Percentiles rank a stretch among this genome's conserved stretches.
Evolutionary conservation across 371 early-diverging fungal species (phyloP).

Genomic region (Syncephalis plumigaleata): DNA sequence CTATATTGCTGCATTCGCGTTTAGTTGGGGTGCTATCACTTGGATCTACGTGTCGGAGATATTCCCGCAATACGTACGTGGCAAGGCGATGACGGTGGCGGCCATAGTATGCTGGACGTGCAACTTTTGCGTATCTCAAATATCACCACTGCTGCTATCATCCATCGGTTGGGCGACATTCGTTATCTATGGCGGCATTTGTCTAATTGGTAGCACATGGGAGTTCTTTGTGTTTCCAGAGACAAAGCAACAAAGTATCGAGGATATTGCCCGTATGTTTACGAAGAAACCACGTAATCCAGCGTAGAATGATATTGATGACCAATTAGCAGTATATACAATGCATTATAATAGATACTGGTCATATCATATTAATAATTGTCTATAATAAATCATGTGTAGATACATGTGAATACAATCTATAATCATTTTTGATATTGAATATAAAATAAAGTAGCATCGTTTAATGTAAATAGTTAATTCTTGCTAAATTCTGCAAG

Average conservation of each 20-base stretch:
- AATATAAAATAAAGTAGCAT: no score
- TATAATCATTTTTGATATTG: no score
- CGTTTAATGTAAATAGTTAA: no score
- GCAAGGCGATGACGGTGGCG: slow-evolving; percentile 69
- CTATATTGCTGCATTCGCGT: slow-evolving; percentile 57
- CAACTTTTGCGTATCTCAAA: slow-evolving; percentile 46
- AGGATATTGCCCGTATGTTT: slow-evolving; percentile 55
- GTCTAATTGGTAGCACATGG: slow-evolving; percentile 34
- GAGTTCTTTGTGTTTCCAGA: slow-evolving; percentile 62
- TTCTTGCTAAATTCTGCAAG: no score
- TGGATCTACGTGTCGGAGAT: slow-evolving; percentile 91
- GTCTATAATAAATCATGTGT: no score
- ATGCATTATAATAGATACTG: no score
- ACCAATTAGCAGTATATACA: no score
- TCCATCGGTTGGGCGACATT: slow-evolving; percentile 15
- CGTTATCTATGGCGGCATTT: slow-evolving; percentile 40
- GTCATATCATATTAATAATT: no score
- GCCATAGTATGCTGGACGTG: slow-evolving; percentile 82
- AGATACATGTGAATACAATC: no score
- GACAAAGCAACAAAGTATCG: slow-evolving; percentile 59
- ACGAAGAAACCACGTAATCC: no score
- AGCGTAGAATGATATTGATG: no score
- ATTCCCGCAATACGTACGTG: slow-evolving; percentile 25
- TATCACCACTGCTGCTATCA: slow-evolving; percentile 41
- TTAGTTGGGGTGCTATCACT: slow-evolving; percentile 78